Conservation (phyloP, 345 rosid genomes). For the Durio zibethinus region DNA sequence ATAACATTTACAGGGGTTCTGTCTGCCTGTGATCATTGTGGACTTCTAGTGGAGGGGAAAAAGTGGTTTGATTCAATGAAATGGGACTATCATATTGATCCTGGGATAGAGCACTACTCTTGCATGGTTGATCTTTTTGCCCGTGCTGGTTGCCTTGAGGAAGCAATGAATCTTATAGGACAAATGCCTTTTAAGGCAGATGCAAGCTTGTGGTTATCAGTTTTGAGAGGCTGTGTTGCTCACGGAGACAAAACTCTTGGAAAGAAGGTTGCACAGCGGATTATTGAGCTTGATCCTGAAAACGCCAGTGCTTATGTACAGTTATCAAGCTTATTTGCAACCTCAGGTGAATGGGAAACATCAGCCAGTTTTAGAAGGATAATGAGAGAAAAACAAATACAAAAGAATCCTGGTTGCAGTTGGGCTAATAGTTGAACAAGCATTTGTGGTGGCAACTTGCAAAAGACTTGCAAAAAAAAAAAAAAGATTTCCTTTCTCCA, state of each 20-base stretch:
- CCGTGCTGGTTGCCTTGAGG: constrained; percentile 67
- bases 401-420: constrained; percentile 56
- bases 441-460: not conserved
- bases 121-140: constrained; percentile 82
- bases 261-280: constrained; percentile 57
- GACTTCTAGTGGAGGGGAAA: constrained; percentile 68
- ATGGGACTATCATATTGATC: constrained; percentile 49
- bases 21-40: constrained; percentile 83
- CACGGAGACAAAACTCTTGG: constrained; percentile 66
- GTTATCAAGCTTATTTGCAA: constrained; percentile 61
- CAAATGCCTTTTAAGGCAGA: constrained; percentile 62
- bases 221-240: constrained; percentile 71
- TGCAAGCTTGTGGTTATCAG: constrained; percentile 68
- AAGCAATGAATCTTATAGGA: constrained; percentile 55
- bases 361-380: constrained; percentile 49
- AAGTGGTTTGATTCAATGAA: constrained; percentile 63
- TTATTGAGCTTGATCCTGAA: constrained; percentile 76
- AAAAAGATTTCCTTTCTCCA: not conserved
- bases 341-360: constrained; percentile 76
- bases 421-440: constrained; percentile 37
- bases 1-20: constrained; percentile 62
- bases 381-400: constrained; percentile 45
- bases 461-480: not conserved
- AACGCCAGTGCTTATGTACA: constrained; percentile 72
- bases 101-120: constrained; percentile 68